Conservation (phyloP, 352 stramenopile genomes). For the Peronospora tabacina region DNA sequence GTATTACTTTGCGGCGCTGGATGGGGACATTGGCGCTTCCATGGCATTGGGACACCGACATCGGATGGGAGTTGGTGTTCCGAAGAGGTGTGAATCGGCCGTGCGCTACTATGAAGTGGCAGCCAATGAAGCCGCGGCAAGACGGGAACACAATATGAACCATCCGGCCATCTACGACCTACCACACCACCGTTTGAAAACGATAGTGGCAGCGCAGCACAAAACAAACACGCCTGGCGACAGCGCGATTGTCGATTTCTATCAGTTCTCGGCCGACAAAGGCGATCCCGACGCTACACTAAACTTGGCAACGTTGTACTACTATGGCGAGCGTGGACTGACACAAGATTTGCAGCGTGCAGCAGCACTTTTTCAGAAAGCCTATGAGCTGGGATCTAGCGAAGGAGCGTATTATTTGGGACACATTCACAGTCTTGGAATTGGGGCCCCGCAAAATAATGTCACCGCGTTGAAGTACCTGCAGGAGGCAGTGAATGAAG, state of each 20-base stretch:
- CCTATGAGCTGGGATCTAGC: conserved; percentile 64
- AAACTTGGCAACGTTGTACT: conserved; percentile 82
- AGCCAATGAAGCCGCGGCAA: conserved; percentile 65
- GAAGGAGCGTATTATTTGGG: conserved; percentile 65
- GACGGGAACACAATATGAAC: conserved; percentile 49
- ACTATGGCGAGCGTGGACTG: conserved; percentile 66
- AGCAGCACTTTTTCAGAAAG: conserved; percentile 57
- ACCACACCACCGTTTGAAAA: conserved; percentile 67
- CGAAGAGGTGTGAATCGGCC: conserved; percentile 75
- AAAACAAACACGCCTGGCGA: conserved; percentile 76
- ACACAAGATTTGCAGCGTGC: conserved; percentile 63
- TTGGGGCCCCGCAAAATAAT: conserved; percentile 64
- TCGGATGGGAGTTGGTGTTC: conserved; percentile 57
- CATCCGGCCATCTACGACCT: conserved; percentile 65
- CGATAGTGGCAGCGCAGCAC: conserved; percentile 58
- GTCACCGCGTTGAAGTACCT: conserved; percentile 62
- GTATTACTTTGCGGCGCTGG: conserved; percentile 82
- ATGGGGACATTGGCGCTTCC: conserved; percentile 46
- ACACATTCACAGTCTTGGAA: conserved; percentile 76
- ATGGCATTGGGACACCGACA: conserved; percentile 81
- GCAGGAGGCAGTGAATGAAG: conserved; percentile 67
- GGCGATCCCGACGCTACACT: conserved; percentile 77
- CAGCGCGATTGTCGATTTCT: conserved; percentile 84
- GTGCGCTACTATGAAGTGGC: conserved; percentile 86
- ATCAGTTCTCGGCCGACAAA: conserved; percentile 84